These are phyloP conservation scores for Verticillium zaregamsianum DNA, from an alignment of 2,329 filamentous ascomycete genomes.

Conservation along the genomic window DNA sequence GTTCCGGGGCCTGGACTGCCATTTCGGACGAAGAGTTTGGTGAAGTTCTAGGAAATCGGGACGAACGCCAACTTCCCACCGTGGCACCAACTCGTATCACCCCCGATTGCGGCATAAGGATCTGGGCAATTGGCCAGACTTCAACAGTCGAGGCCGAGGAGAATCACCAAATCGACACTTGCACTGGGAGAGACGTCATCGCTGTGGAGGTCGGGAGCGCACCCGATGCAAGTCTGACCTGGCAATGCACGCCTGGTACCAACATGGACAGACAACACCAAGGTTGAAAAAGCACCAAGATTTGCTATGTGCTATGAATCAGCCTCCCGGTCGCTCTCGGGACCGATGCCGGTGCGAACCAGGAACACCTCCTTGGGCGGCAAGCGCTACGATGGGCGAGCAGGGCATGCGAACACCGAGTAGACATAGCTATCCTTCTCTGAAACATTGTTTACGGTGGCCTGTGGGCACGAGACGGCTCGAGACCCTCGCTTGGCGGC, in stretches of 20 bases:
- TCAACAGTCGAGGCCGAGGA: slow-evolving; percentile 14
- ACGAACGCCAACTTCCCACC: slow-evolving; percentile 7
- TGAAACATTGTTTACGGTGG: background rate
- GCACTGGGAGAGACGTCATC: background rate
- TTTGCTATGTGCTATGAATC: background rate
- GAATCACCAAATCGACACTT: slow-evolving; percentile 1
- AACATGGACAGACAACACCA: no score
- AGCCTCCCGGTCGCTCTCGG: background rate
- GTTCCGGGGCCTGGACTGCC: slow-evolving; percentile 49
- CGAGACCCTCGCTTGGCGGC: background rate
- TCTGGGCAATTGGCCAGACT: slow-evolving; percentile 9
- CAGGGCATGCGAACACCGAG: background rate
- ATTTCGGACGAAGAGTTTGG: slow-evolving; percentile 12
- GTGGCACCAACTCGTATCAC: slow-evolving; percentile 11
- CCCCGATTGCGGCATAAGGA: slow-evolving; percentile 9
- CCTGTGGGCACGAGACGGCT: background rate
- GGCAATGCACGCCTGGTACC: no score
- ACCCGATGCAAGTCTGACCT: background rate
- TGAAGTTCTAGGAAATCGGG: slow-evolving; percentile 3
- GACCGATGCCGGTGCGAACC: background rate
- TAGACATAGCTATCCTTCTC: background rate
- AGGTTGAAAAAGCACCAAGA: no score
- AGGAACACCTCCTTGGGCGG: background rate
- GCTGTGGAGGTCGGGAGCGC: background rate
- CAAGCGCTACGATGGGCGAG: no score